Base-by-base conservation (phyloP, 495 filamentous ascomycete species). In the Penicillium flavigenum region DNA sequence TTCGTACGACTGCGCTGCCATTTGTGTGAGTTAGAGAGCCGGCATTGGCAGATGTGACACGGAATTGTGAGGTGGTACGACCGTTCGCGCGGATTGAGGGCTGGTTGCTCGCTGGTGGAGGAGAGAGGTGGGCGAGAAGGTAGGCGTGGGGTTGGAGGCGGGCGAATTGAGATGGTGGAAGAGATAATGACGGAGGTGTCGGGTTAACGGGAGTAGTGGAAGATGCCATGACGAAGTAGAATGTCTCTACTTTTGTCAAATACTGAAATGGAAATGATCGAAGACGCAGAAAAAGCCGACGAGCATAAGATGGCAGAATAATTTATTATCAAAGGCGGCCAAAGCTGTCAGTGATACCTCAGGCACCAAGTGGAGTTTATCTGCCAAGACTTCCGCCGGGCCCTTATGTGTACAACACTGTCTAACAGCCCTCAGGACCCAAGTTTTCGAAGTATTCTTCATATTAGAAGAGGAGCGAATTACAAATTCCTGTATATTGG, bases 111-210 rank as follows among this genome's bases (percentile, higher is more conserved):
- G 80, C 63, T 32, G 76, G 61, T 26, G 82, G 66, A n/a, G 85
- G 80, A 38, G 86, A 78, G 57, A 98, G 88, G 66, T 92, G 91
- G 29, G 90, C 88, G 68, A 92, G 88, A 49, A 98, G 91, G 79
- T 88, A 98, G 32, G 90, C 86, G 60, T 86, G 84, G 8, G 94
- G 94, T 56, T 91, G 87, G 70, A 98, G 85, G 58, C 92, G 91
- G 56, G 92, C 91, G 71, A 96, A 96, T 65, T 89, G 88, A 31
- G 83, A 81, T 45, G 87, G 86, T 1, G 94, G 85, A 55, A 96
- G 87, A 45, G 86, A 83, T 53, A 92, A 81, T 8, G 79, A 72
- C 16, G 78, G 76, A 19, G 69, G 71, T 49, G 61, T 57, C 41
- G 55, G 50, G 53, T 66, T 63, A 17, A 57, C 56, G 11, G 51